These are phyloP conservation scores for Tritrichomonas musculus DNA, from an alignment of 208 protist species.

Conservation along the genomic window DNA sequence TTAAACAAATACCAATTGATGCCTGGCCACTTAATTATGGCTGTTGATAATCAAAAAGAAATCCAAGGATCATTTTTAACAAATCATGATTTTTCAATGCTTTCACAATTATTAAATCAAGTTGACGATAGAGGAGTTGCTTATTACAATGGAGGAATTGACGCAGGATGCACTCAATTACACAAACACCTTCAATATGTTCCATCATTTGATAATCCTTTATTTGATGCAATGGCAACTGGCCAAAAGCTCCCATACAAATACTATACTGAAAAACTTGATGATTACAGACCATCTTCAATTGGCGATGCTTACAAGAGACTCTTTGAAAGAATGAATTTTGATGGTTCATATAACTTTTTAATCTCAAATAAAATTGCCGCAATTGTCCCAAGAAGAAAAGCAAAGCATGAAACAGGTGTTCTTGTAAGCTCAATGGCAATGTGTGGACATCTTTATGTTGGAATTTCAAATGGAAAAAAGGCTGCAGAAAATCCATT, in stretches of 20 bases:
- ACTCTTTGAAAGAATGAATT: not conserved
- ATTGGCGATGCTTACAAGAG: not conserved
- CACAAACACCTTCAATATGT: not conserved
- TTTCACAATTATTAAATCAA: too few relatives aligned
- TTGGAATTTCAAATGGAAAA: not conserved
- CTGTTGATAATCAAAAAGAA: too few relatives aligned
- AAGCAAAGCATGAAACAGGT: not conserved
- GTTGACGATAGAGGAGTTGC: not conserved
- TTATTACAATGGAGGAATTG: not conserved
- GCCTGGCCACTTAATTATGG: too few relatives aligned
- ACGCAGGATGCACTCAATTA: not conserved
- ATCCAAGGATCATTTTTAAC: too few relatives aligned
- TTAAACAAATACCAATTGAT: too few relatives aligned
- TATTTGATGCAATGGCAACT: not conserved
- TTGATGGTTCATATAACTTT: not conserved
- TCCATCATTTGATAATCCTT: not conserved
- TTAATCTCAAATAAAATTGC: not conserved
- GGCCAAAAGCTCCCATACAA: not conserved
- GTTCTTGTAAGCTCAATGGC: not conserved
- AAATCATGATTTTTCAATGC: too few relatives aligned
- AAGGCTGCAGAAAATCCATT: not conserved
- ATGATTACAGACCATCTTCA: not conserved
- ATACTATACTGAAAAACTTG: not conserved
- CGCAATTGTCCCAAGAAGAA: not conserved
- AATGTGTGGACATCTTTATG: not conserved